These are phyloP conservation scores for Xylaria sp. DNA, from an alignment of 2,329 filamentous ascomycete genomes.

Conservation along the genomic window DNA sequence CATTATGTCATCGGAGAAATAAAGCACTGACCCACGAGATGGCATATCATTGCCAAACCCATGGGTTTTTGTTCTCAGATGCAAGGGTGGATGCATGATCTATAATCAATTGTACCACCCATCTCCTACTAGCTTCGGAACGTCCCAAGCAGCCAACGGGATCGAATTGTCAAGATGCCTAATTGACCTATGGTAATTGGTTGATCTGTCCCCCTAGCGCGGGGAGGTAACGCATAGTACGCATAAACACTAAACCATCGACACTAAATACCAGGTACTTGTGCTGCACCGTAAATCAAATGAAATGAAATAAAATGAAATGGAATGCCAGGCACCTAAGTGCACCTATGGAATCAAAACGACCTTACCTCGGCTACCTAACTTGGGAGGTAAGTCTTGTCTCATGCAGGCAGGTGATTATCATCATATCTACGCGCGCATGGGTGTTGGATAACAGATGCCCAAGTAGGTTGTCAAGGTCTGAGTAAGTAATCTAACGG, in stretches of 20 bases:
- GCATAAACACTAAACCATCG: too few relatives aligned
- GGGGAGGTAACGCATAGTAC: too few relatives aligned
- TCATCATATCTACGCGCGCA: neutral
- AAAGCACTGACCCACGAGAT: neutral
- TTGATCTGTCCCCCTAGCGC: neutral
- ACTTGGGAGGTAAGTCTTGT: neutral
- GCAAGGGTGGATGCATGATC: slow-evolving; percentile 9
- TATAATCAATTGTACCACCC: slow-evolving; percentile 1
- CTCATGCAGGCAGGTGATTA: slow-evolving; percentile 13
- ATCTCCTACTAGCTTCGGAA: neutral
- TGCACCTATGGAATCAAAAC: neutral
- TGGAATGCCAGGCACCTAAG: too few relatives aligned
- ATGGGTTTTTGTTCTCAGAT: neutral
- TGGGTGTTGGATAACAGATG: neutral
- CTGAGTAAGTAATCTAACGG: slow-evolving; percentile 27
- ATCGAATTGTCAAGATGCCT: slow-evolving; percentile 1
- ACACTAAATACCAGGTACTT: too few relatives aligned
- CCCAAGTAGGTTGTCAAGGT: neutral
- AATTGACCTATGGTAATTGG: slow-evolving; percentile 19
- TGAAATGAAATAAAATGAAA: too few relatives aligned
- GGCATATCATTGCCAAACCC: neutral
- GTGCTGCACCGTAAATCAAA: too few relatives aligned
- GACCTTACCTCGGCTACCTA: neutral
- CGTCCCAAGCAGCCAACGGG: neutral
- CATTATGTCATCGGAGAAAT: neutral